These are phyloP conservation scores for Micractinium sp. DNA, from an alignment of 139 green algal genomes.

Conservation along the genomic window DNA sequence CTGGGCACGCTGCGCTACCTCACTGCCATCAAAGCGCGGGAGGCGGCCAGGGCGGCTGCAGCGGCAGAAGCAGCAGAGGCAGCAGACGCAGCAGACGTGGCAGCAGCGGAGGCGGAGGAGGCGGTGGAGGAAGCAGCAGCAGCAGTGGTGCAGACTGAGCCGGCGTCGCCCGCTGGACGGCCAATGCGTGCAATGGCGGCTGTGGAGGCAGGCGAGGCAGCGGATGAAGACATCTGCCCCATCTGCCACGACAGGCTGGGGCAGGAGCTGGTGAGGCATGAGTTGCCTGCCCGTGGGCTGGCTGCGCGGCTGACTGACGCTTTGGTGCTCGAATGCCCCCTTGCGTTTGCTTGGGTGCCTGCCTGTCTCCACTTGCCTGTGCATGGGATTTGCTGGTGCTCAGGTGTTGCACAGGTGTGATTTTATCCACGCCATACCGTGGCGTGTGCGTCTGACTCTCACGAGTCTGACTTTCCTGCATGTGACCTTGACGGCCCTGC, in stretches of 20 bases:
- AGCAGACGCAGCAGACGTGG: background rate
- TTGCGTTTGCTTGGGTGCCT: background rate
- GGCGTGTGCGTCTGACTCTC: too few species aligned
- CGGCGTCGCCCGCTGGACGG: background rate
- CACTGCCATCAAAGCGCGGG: background rate
- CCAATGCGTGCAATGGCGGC: background rate
- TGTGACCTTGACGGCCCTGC: too few species aligned
- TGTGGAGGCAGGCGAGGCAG: background rate
- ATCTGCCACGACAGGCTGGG: conserved; percentile 74
- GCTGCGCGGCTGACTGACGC: background rate
- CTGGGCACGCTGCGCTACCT: conserved; percentile 86
- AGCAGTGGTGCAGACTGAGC: background rate
- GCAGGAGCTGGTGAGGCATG: conserved; percentile 54
- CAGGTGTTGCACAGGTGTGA: too few species aligned
- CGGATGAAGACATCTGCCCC: conserved; percentile 61
- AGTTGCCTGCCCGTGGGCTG: conserved; percentile 59
- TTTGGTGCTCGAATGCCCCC: too few species aligned
- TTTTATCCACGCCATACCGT: too few species aligned
- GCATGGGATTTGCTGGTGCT: too few species aligned
- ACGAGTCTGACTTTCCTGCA: too few species aligned
- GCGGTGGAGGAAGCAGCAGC: background rate
- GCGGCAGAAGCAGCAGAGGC: background rate
- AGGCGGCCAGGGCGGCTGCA: conserved; percentile 26
- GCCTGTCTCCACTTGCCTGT: too few species aligned
- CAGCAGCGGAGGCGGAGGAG: background rate